Evolutionary conservation across 2,329 filamentous ascomycete species (phyloP).

Genomic region (Pseudogymnoascus sp.): DNA sequence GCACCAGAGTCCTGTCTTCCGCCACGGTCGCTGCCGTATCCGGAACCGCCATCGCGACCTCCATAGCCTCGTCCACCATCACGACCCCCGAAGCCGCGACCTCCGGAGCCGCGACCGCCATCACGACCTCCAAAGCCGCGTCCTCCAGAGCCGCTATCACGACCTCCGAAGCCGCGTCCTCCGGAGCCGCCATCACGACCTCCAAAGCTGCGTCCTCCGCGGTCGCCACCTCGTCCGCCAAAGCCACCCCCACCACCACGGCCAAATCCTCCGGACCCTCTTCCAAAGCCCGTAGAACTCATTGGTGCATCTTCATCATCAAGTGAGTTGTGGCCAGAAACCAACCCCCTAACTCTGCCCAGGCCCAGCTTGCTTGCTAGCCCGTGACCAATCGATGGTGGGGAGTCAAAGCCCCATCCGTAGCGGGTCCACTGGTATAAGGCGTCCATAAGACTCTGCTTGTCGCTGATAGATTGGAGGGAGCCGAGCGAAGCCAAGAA

Average conservation of each 20-base stretch:
- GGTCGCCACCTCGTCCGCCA: constrained; percentile 10
- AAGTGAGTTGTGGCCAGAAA: constrained; percentile 6
- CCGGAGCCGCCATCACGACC: constrained; percentile 4
- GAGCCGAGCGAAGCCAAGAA: constrained; percentile 22
- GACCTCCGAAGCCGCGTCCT: not conserved
- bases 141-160: constrained; percentile 13
- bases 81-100: not conserved
- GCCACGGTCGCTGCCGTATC: constrained; percentile 1
- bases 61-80: constrained; percentile 8
- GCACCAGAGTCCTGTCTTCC: not conserved
- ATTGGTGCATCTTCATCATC: not conserved
- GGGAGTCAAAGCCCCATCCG: constrained; percentile 28
- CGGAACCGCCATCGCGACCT: constrained; percentile 12
- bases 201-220: constrained; percentile 11
- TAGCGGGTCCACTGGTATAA: constrained; percentile 27
- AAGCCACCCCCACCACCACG: not conserved
- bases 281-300: constrained; percentile 8
- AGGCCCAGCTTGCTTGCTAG: constrained; percentile 23
- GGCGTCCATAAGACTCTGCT: constrained; percentile 13
- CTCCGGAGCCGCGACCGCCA: constrained; percentile 11
- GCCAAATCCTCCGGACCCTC: constrained; percentile 4
- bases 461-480: constrained; percentile 8
- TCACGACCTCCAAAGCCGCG: constrained; percentile 9
- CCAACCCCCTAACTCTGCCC: not conserved
- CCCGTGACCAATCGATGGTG: constrained; percentile 21